These are phyloP conservation scores for Arthrobotrys musiformis DNA, from an alignment of 2,329 filamentous ascomycete species.

Conservation along the genomic window DNA sequence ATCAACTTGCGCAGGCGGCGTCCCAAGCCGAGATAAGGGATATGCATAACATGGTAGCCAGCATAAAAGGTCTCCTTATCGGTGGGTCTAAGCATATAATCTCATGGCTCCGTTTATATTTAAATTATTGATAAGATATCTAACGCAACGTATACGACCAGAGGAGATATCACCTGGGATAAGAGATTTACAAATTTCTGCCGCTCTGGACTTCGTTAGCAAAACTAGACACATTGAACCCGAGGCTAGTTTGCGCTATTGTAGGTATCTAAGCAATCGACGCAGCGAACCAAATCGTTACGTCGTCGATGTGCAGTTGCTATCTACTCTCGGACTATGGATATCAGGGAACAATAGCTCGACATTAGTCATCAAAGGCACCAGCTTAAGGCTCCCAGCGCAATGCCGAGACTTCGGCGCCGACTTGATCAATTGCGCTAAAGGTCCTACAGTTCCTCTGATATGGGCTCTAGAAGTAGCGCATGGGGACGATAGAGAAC, in stretches of 20 bases:
- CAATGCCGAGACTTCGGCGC: conserved; percentile 9
- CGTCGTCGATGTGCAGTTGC: background rate
- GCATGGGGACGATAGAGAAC: background rate
- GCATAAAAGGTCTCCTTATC: background rate
- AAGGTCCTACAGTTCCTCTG: background rate
- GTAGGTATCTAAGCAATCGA: background rate
- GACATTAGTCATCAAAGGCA: background rate
- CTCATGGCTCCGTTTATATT: background rate
- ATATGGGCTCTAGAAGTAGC: background rate
- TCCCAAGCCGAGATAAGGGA: conserved; percentile 8
- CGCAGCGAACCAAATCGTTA: background rate
- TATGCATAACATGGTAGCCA: conserved; percentile 6
- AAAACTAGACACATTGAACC: conserved; percentile 4
- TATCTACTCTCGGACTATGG: background rate
- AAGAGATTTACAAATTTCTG: background rate
- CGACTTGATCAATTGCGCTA: background rate
- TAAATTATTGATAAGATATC: no score
- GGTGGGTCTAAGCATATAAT: background rate
- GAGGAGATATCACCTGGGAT: background rate
- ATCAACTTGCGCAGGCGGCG: background rate
- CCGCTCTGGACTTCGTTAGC: background rate
- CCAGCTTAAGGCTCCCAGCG: background rate
- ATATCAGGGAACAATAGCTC: background rate
- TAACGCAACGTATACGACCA: background rate
- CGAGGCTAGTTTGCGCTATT: conserved; percentile 5